phyloP scores from a whole-genome alignment of 768 basidiomycete genomes.

The Zangia roseola region DNA sequence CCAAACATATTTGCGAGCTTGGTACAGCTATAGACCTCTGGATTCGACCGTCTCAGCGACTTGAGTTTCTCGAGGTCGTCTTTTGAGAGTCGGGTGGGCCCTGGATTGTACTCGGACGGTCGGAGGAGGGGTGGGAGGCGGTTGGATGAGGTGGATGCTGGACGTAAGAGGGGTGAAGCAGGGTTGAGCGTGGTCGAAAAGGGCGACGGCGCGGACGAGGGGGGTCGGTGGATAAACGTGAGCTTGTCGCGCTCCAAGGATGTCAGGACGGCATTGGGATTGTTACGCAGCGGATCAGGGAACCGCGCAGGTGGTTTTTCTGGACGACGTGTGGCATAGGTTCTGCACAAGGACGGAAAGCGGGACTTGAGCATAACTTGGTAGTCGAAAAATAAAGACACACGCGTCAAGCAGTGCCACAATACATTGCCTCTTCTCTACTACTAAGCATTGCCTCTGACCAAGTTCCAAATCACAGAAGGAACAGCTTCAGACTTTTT shows the following conservation, averaged over 20 bases:
- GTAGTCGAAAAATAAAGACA: neutral
- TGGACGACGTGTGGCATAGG: slow-evolving; percentile 42
- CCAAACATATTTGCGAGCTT: slow-evolving; percentile 76
- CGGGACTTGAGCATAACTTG: slow-evolving; percentile 10
- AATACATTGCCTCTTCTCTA: slow-evolving; percentile 4
- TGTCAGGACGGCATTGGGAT: slow-evolving; percentile 51
- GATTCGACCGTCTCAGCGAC: slow-evolving; percentile 55
- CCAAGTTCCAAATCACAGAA: slow-evolving; percentile 2
- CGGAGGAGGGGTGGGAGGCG: slow-evolving; percentile 51
- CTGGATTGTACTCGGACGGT: slow-evolving; percentile 35
- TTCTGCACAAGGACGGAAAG: slow-evolving; percentile 27
- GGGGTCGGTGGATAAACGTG: slow-evolving; percentile 85
- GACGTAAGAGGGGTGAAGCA: slow-evolving; percentile 64
- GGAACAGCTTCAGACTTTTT: neutral
- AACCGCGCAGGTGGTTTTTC: slow-evolving; percentile 51
- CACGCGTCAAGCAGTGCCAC: neutral
- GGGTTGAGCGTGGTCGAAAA: slow-evolving; percentile 68
- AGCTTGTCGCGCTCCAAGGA: slow-evolving; percentile 51
- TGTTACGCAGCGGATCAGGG: slow-evolving; percentile 56
- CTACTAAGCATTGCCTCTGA: too few relatives aligned
- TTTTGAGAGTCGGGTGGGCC: slow-evolving; percentile 45
- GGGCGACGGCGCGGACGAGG: slow-evolving; percentile 73
- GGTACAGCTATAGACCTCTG: slow-evolving; percentile 55
- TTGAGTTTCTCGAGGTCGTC: slow-evolving; percentile 57
- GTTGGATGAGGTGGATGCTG: slow-evolving; percentile 27